These are phyloP conservation scores for Sorghum bicolor DNA, from an alignment of 176 grass and related monocot genomes.

Conservation along the genomic window DNA sequence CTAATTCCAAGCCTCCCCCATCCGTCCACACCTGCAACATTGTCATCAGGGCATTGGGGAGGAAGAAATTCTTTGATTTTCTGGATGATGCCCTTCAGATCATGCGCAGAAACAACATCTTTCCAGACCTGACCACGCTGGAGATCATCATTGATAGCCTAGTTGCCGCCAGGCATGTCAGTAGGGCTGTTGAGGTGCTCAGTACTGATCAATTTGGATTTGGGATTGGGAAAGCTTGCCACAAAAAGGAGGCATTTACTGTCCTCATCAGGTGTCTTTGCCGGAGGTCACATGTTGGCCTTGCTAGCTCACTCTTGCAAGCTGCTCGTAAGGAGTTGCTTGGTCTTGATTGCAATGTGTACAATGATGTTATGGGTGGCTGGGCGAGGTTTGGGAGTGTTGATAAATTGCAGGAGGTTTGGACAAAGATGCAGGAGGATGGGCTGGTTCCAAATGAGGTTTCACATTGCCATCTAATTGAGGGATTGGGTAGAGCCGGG, in stretches of 20 bases:
- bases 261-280: slow-evolving; percentile 59
- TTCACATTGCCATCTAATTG: slow-evolving; percentile 67
- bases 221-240: slow-evolving; percentile 36
- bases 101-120: slow-evolving; percentile 41
- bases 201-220: slow-evolving; percentile 39
- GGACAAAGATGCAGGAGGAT: slow-evolving; percentile 64
- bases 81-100: slow-evolving; percentile 38
- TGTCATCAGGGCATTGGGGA: slow-evolving; percentile 64
- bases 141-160: slow-evolving; percentile 68
- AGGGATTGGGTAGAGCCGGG: slow-evolving; percentile 63
- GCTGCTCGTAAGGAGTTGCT: slow-evolving; percentile 27
- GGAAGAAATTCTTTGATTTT: slow-evolving; percentile 71
- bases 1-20: slow-evolving; percentile 28
- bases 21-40: slow-evolving; percentile 53
- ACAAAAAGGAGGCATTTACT: slow-evolving; percentile 49
- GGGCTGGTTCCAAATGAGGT: slow-evolving; percentile 55
- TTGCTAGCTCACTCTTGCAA: slow-evolving; percentile 55
- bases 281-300: slow-evolving; percentile 56
- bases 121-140: slow-evolving; percentile 49
- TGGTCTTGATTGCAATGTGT: slow-evolving; percentile 40
- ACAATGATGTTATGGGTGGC: slow-evolving; percentile 69
- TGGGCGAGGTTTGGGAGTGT: slow-evolving; percentile 77
- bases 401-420: slow-evolving; percentile 56
- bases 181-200: slow-evolving; percentile 55
- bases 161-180: slow-evolving; percentile 59